phyloP scores from a whole-genome alignment of 1,284 basidiomycete species.

The Cerioporus squamosus region DNA sequence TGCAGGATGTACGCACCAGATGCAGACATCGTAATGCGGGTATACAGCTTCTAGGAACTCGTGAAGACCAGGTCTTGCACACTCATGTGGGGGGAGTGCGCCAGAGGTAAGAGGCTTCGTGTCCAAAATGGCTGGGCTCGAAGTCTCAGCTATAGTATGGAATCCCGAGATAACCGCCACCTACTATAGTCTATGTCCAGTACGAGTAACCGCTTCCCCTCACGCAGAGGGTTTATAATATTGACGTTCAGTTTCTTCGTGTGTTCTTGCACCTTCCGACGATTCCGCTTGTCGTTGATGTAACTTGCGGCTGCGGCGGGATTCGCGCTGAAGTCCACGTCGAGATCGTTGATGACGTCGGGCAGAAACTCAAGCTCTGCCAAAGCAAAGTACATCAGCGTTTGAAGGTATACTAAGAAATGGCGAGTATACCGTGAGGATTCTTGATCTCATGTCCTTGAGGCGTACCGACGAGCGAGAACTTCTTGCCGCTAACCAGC shows the following conservation, averaged over 20 bases:
- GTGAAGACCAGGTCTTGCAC: constrained; percentile 83
- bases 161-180: constrained; percentile 13
- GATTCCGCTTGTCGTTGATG: constrained; percentile 75
- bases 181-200: constrained; percentile 90
- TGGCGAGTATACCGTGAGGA: constrained; percentile 47
- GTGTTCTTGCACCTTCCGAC: constrained; percentile 77
- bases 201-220: constrained; percentile 81
- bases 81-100: constrained; percentile 77
- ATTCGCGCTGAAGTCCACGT: constrained; percentile 74
- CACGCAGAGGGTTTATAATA: constrained; percentile 76
- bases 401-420: constrained; percentile 11
- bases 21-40: constrained; percentile 83
- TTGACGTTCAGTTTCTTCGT: constrained; percentile 69
- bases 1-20: constrained; percentile 58
- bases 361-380: constrained; percentile 68
- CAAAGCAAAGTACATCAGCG: neutral
- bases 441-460: constrained; percentile 85
- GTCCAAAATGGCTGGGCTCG: constrained; percentile 74
- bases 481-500: constrained; percentile 67
- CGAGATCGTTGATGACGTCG: constrained; percentile 80
- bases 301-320: constrained; percentile 61
- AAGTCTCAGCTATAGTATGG: neutral
- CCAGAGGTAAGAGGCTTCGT: constrained; percentile 82
- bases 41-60: constrained; percentile 83
- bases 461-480: constrained; percentile 82